A percentile compares a stretch with the other conserved stretches of the same genome.
Evolutionary conservation across 2,329 filamentous ascomycete genomes (phyloP).

Genomic region (Raffaelea deltoideospora): DNA sequence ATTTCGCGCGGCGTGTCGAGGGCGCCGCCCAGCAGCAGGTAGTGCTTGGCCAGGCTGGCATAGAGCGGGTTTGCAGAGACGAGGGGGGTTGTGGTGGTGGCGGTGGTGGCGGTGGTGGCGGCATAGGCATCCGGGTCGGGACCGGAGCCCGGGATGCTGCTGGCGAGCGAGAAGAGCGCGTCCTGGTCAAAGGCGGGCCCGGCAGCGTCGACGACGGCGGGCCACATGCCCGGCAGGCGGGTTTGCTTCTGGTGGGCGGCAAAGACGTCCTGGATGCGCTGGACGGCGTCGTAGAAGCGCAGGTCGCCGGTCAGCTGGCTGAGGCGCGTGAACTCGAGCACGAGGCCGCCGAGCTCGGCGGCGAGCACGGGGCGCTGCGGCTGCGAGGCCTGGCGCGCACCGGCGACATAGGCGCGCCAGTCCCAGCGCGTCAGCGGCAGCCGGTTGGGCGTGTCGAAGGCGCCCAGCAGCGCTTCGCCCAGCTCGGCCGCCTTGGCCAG

Average conservation of each 20-base stretch:
- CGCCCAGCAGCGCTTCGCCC: slow-evolving; percentile 47
- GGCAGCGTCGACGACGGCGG: slow-evolving; percentile 32
- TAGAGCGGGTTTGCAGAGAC: slow-evolving; percentile 46
- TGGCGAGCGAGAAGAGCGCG: slow-evolving; percentile 39
- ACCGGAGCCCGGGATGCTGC: too few species aligned
- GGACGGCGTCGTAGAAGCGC: slow-evolving; percentile 46
- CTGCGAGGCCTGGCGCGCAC: slow-evolving; percentile 26
- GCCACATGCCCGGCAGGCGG: slow-evolving; percentile 47
- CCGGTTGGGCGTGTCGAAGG: slow-evolving; percentile 53
- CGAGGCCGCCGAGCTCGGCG: slow-evolving; percentile 41
- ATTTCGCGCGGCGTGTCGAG: slow-evolving; percentile 23
- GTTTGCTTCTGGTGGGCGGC: slow-evolving; percentile 37
- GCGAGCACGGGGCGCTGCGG: slow-evolving; percentile 21
- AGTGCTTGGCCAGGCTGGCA: slow-evolving; percentile 52
- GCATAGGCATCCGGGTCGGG: too few species aligned
- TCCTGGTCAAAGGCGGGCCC: slow-evolving; percentile 41
- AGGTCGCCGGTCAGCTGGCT: slow-evolving; percentile 45
- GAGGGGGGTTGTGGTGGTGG: too few species aligned
- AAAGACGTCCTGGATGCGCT: slow-evolving; percentile 40
- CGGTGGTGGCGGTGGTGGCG: too few species aligned
- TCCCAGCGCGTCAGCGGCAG: slow-evolving; percentile 47
- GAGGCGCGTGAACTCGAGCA: slow-evolving; percentile 48
- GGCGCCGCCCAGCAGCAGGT: slow-evolving; percentile 49
- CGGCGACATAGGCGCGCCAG: slow-evolving; percentile 31
- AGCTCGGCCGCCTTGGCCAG: slow-evolving; percentile 48